Evolutionary conservation across 2,329 filamentous ascomycete genomes (phyloP).

Genomic region (Septoria petroselini): DNA sequence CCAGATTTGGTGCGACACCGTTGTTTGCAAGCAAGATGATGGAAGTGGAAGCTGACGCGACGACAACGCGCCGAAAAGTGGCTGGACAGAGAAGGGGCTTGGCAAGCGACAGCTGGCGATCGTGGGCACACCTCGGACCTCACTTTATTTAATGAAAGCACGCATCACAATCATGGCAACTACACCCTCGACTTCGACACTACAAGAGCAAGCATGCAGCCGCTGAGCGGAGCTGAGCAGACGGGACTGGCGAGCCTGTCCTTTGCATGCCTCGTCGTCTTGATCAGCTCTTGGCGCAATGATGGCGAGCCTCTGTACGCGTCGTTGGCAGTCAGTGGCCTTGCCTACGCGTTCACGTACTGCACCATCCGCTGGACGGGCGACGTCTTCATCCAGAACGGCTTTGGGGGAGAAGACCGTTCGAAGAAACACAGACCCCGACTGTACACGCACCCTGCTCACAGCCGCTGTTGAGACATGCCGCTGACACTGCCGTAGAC

Average conservation of each 20-base stretch:
- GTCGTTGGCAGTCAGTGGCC: constrained; percentile 77
- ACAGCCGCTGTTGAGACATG: constrained; percentile 1
- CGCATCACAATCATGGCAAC: constrained; percentile 7
- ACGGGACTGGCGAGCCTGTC: constrained; percentile 62
- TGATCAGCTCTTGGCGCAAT: constrained; percentile 76
- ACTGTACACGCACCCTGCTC: constrained; percentile 54
- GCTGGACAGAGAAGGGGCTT: not conserved
- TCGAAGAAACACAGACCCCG: constrained; percentile 71
- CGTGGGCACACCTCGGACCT: constrained; percentile 2
- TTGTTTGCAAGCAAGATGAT: not conserved
- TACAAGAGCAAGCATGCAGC: constrained; percentile 26
- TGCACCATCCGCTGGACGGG: constrained; percentile 92
- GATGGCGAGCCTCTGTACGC: constrained; percentile 88
- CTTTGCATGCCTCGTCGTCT: constrained; percentile 66
- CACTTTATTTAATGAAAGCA: not conserved
- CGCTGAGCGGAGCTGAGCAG: constrained; percentile 53
- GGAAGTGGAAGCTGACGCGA: constrained; percentile 8
- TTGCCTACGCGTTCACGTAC: constrained; percentile 79
- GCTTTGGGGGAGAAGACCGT: constrained; percentile 85
- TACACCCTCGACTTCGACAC: not conserved
- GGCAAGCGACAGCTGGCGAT: constrained; percentile 9
- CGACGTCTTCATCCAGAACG: constrained; percentile 79
- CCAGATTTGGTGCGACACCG: not conserved
- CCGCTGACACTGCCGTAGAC: constrained; percentile 48
- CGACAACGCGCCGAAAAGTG: not conserved